phyloP scores from a whole-genome alignment of 148 eudicot species.

The Fallopia convolvulus region DNA sequence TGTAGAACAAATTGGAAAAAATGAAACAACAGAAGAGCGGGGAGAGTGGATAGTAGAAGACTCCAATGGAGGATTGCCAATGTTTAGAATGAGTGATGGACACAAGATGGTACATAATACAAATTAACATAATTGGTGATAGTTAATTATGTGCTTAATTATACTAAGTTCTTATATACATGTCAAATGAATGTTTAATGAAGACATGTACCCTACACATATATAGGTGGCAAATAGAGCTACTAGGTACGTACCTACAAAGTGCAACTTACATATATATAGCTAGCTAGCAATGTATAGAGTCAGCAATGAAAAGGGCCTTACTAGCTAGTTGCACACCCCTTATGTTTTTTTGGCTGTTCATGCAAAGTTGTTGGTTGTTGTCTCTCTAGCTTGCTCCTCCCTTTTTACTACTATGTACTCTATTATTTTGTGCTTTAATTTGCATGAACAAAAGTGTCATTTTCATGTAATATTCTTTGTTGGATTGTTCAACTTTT shows the following conservation, averaged over 20 bases:
- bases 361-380: conserved; percentile 7
- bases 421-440: not conserved
- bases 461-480: conserved; percentile 1
- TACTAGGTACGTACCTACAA: not conserved
- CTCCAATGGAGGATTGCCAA: too few relatives aligned
- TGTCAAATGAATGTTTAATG: too few relatives aligned
- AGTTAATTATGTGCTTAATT: too few relatives aligned
- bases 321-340: not conserved
- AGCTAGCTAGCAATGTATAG: not conserved
- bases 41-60: too few relatives aligned
- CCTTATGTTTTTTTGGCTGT: not conserved
- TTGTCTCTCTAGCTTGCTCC: conserved; percentile 4
- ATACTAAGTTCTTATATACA: too few relatives aligned
- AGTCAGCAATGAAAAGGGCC: conserved; percentile 10
- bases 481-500: not conserved
- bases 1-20: too few relatives aligned
- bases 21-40: too few relatives aligned
- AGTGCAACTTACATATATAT: not conserved
- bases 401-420: not conserved
- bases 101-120: too few relatives aligned
- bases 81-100: too few relatives aligned
- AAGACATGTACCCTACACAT: too few relatives aligned
- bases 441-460: not conserved
- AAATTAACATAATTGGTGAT: too few relatives aligned
- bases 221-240: too few relatives aligned